Percentiles rank a stretch among this genome's conserved stretches.
These are phyloP conservation scores for Xylaria sp. DNA, from an alignment of 2,329 filamentous ascomycete genomes.

Conservation along the genomic window DNA sequence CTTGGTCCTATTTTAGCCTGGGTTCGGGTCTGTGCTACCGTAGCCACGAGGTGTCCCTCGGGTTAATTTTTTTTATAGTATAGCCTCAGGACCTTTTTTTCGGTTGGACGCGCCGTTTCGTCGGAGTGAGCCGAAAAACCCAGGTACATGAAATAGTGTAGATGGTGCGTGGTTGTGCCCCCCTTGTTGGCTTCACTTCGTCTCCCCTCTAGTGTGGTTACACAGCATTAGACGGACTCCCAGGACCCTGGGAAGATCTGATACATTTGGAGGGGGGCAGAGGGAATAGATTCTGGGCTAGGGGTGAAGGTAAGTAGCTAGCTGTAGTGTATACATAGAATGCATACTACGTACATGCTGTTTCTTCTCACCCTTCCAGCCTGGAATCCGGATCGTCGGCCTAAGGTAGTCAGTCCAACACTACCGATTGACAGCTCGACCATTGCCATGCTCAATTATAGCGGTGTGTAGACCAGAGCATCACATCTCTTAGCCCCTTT, in stretches of 20 bases:
- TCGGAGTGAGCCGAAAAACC: conserved; percentile 5
- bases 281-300: neutral
- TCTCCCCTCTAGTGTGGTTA: conserved; percentile 39
- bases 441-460: neutral
- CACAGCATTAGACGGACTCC: conserved; percentile 39
- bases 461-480: neutral
- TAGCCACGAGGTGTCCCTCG: conserved; percentile 42
- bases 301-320: neutral
- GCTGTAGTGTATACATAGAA: neutral
- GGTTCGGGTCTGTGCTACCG: conserved; percentile 39
- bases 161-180: conserved; percentile 18
- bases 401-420: neutral
- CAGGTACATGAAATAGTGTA: conserved; percentile 18
- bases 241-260: conserved; percentile 21
- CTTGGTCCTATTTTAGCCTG: conserved; percentile 31
- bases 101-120: conserved; percentile 18
- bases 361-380: neutral
- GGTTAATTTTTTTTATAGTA: neutral
- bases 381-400: neutral
- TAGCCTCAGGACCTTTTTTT: neutral
- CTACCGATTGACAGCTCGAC: neutral
- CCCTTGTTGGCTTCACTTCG: conserved; percentile 21
- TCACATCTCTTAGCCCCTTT: neutral
- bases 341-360: neutral
- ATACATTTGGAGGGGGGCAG: conserved; percentile 2